Evolutionary conservation across 2,329 filamentous ascomycete species (phyloP).

Genomic region (Penicillium freii): DNA sequence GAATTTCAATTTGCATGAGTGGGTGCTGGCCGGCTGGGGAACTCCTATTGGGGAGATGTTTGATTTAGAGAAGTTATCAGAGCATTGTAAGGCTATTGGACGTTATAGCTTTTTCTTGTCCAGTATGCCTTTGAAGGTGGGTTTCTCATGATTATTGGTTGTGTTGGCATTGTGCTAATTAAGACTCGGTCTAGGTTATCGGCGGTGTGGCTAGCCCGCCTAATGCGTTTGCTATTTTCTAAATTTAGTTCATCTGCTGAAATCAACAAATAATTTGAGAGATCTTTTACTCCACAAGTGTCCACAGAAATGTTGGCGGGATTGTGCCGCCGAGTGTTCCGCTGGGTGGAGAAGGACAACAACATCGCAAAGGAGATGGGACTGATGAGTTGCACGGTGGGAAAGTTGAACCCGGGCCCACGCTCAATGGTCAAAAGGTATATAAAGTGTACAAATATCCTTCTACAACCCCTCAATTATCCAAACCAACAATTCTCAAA

Average conservation of each 20-base stretch:
- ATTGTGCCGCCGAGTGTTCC: slow-evolving; percentile 1
- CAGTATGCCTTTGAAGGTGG: slow-evolving; percentile 34
- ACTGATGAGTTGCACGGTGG: neutral
- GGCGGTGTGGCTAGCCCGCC: slow-evolving; percentile 26
- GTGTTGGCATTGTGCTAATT: neutral
- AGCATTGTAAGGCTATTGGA: slow-evolving; percentile 29
- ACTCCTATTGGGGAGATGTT: slow-evolving; percentile 38
- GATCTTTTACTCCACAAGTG: neutral
- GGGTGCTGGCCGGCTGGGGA: slow-evolving; percentile 32
- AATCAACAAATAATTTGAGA: neutral
- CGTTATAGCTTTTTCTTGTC: slow-evolving; percentile 37
- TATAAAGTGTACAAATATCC: neutral
- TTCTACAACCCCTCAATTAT: neutral
- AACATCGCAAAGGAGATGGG: neutral
- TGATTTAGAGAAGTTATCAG: slow-evolving; percentile 34
- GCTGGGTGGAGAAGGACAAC: slow-evolving; percentile 3
- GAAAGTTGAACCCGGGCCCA: neutral
- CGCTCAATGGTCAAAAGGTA: neutral
- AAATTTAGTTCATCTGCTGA: neutral
- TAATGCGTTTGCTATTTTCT: slow-evolving; percentile 28
- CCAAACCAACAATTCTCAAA: neutral
- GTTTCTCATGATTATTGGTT: neutral
- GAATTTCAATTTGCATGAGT: slow-evolving; percentile 32
- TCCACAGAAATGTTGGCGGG: neutral
- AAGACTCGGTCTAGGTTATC: slow-evolving; percentile 15